Evolutionary conservation across 208 protist genomes (phyloP), one percentile per base, ranked within the genome.

Genomic region (Leishmania tarentolae): DNA sequence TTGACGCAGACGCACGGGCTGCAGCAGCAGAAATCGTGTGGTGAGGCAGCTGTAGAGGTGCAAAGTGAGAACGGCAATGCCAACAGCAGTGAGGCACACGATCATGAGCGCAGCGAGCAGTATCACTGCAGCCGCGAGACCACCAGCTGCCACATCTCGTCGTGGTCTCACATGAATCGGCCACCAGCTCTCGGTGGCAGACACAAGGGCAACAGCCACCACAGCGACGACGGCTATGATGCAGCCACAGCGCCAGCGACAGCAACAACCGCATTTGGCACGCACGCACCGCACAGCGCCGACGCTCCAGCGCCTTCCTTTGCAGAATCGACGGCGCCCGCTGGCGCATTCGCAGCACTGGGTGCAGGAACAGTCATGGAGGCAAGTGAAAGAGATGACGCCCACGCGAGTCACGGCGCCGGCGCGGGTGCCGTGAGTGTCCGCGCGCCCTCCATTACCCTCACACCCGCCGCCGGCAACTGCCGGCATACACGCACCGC

Each of bases 1-100:
- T 21, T 31, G 1, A 42, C 31, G 21, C 68, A 50, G 3, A 24
- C 35, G 31, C 40, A 72, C 61, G 31, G 61, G 61, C 61, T 19
- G 61, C 61, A 66, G 61, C 61, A 68, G 61, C 61, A 68, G 61
- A 28, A 40, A 15, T 68, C 61, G 40, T 68, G 31, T 68, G 40
- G 40, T 9, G 40, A 46, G 40, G 68, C 40, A 72, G 68, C 68
- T 44, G 17, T 72, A 31, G 40, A 24, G 15, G 61, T 2, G 61
- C 61, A 68, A 11, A 2, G 61, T 19, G 61, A 17, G n/a, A 2
- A 68, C 31, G 31, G 61, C 31, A 31, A 68, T 40, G 61, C 31
- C 9, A 68, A 68, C 31, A 40, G 61, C 31, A 68, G 61, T 13
- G 61, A 40, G 0, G 61, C 31, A 40, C 31, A 35, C 15, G 31